Conservation (phyloP, 1,284 basidiomycete species). For the Sporisorium graminicola region DNA sequence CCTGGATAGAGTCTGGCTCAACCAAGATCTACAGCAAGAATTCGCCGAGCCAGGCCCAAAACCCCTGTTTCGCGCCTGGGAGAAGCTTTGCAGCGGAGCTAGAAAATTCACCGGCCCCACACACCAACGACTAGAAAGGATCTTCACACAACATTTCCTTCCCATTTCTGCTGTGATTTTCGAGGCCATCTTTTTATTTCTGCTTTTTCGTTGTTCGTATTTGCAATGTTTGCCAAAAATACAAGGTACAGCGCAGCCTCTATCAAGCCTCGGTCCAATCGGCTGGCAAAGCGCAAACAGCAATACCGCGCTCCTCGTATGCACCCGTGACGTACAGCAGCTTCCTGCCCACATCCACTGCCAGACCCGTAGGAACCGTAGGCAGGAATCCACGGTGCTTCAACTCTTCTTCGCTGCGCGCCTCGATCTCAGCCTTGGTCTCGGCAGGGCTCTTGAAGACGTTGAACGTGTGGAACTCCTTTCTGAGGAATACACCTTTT, state of each 20-base stretch:
- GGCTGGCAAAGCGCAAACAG: slow-evolving; percentile 41
- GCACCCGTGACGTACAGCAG: slow-evolving; percentile 49
- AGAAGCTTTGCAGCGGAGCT: slow-evolving; percentile 17
- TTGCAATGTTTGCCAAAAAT: background rate
- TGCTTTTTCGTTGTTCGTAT: background rate
- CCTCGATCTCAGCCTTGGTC: slow-evolving; percentile 39
- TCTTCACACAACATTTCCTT: slow-evolving; percentile 43
- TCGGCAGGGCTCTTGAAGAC: slow-evolving; percentile 40
- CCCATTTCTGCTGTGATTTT: slow-evolving; percentile 1
- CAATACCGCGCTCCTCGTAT: slow-evolving; percentile 56
- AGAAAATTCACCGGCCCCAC: slow-evolving; percentile 21
- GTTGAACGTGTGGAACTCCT: slow-evolving; percentile 48
- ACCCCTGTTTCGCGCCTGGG: slow-evolving; percentile 40
- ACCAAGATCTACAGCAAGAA: slow-evolving; percentile 6
- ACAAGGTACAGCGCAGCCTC: background rate
- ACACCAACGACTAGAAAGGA: slow-evolving; percentile 12
- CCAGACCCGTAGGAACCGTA: slow-evolving; percentile 49
- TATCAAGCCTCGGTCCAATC: slow-evolving; percentile 47
- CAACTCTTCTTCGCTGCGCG: slow-evolving; percentile 23
- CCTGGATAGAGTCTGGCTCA: slow-evolving; percentile 16
- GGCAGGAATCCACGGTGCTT: slow-evolving; percentile 50
- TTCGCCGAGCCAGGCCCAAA: background rate
- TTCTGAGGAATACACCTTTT: slow-evolving; percentile 40
- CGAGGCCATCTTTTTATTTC: background rate
- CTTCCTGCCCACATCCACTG: slow-evolving; percentile 42